A percentile compares a stretch with the other conserved stretches of the same genome.
Conservation (phyloP, 2,329 filamentous ascomycete species). For the Amesomyces nigricolor region DNA sequence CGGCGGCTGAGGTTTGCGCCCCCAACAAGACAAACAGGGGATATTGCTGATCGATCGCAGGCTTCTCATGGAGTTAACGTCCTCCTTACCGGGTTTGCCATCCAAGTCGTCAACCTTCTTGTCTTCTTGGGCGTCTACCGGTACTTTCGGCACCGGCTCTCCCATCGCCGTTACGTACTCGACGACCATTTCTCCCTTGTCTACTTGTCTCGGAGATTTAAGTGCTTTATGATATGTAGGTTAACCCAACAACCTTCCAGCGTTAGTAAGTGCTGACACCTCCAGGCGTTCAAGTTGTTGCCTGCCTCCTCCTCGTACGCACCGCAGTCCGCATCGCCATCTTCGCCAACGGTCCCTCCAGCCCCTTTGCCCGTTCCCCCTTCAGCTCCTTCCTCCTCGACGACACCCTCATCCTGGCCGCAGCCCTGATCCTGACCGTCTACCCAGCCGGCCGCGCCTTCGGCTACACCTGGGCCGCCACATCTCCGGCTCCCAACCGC, state of each 20-base stretch:
- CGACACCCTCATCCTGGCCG: slow-evolving; percentile 37
- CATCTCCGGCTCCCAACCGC: slow-evolving; percentile 29
- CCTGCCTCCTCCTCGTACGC: slow-evolving; percentile 36
- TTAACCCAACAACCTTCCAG: not conserved
- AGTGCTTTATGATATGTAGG: slow-evolving; percentile 41
- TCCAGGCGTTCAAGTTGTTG: slow-evolving; percentile 35
- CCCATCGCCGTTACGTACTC: slow-evolving; percentile 34
- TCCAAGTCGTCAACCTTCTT: slow-evolving; percentile 39
- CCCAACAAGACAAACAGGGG: slow-evolving; percentile 1
- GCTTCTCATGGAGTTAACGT: slow-evolving; percentile 34
- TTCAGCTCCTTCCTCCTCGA: slow-evolving; percentile 36
- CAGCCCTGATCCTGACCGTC: slow-evolving; percentile 33
- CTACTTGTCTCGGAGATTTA: slow-evolving; percentile 41
- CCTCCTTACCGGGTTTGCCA: slow-evolving; percentile 39
- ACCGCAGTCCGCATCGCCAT: slow-evolving; percentile 39
- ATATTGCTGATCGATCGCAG: slow-evolving; percentile 23
- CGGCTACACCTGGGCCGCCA: slow-evolving; percentile 36
- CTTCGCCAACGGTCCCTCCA: slow-evolving; percentile 33
- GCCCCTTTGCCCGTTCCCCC: slow-evolving; percentile 36
- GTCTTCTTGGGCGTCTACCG: slow-evolving; percentile 36
- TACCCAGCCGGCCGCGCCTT: slow-evolving; percentile 38
- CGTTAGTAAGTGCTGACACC: not conserved
- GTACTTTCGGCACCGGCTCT: slow-evolving; percentile 38
- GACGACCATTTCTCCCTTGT: slow-evolving; percentile 37
- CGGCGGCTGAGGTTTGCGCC: slow-evolving; percentile 33